A percentile compares a stretch with the other conserved stretches of the same genome.
Evolutionary conservation across 805 yeast genomes (phyloP).

Genomic region (Candida maris): DNA sequence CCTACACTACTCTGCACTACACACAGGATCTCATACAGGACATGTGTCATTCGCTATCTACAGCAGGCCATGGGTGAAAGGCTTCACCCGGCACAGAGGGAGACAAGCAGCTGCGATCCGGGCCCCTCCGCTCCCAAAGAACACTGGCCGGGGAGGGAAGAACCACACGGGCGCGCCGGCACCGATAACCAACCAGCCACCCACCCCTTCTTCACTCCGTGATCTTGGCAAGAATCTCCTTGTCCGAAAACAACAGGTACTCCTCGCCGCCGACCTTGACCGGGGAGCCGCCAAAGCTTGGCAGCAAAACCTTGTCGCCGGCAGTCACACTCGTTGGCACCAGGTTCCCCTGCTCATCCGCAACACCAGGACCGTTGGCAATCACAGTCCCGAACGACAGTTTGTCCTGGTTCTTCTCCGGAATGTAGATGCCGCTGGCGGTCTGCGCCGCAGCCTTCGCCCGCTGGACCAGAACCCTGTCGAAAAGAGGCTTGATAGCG

Average conservation of each 20-base stretch:
- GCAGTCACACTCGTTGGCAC: conserved; percentile 71
- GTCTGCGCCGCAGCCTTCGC: conserved; percentile 88
- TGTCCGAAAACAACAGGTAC: conserved; percentile 69
- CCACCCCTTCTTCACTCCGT: conserved; percentile 53
- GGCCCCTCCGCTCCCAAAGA: too few species aligned
- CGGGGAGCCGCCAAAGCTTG: conserved; percentile 88
- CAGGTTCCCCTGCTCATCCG: conserved; percentile 69
- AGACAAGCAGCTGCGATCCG: too few species aligned
- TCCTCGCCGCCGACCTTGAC: conserved; percentile 74
- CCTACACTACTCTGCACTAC: too few species aligned
- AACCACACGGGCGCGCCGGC: too few species aligned
- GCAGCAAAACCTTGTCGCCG: conserved; percentile 94
- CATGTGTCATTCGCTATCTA: too few species aligned
- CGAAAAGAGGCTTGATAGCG: conserved; percentile 86
- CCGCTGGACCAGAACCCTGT: conserved; percentile 94
- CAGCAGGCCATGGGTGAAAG: too few species aligned
- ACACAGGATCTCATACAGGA: too few species aligned
- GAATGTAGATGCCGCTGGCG: conserved; percentile 87
- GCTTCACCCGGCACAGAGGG: too few species aligned
- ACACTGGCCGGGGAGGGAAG: neutral
- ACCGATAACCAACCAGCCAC: too few species aligned
- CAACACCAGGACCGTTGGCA: conserved; percentile 92
- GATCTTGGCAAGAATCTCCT: conserved; percentile 92
- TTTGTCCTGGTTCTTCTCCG: conserved; percentile 94
- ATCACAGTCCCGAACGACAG: conserved; percentile 86